These are phyloP conservation scores for Aquilaria agallochum DNA, from an alignment of 441 rosid species.

Conservation along the genomic window DNA sequence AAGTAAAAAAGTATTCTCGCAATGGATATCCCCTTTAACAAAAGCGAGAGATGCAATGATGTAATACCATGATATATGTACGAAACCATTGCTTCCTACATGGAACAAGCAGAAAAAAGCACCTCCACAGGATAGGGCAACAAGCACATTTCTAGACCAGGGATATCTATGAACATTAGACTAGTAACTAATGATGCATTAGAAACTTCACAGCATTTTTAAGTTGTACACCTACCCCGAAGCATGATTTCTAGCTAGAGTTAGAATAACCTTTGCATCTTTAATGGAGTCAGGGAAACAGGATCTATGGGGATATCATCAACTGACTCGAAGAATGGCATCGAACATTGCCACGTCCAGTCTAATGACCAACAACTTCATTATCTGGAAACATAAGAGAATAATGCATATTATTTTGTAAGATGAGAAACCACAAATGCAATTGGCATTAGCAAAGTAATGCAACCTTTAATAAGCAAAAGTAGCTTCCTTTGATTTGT, in stretches of 20 bases:
- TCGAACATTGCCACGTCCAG: constrained; percentile 97
- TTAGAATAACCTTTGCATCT: constrained; percentile 83
- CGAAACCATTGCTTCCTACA: no score
- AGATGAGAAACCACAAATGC: constrained; percentile 4
- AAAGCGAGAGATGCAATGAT: no score
- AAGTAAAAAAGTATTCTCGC: not conserved
- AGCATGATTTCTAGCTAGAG: constrained; percentile 82
- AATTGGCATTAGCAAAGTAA: not conserved
- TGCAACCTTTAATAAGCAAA: not conserved
- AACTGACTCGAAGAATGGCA: constrained; percentile 88
- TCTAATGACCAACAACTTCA: constrained; percentile 83
- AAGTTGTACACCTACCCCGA: constrained; percentile 87
- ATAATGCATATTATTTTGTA: constrained; percentile 7
- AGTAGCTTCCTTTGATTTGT: no score
- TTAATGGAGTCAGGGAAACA: constrained; percentile 79
- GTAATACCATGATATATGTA: no score
- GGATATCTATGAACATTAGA: constrained; percentile 1
- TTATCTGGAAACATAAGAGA: constrained; percentile 42
- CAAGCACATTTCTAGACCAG: constrained; percentile 3
- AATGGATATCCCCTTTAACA: no score
- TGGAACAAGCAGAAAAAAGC: not conserved
- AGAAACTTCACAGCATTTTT: constrained; percentile 66
- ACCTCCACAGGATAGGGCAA: not conserved
- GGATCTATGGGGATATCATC: constrained; percentile 97
- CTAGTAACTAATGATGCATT: not conserved